Evolutionary conservation across 2,329 filamentous ascomycete species (phyloP), one percentile per base, ranked within the genome.

Genomic region (Talaromyces rugulosus): DNA sequence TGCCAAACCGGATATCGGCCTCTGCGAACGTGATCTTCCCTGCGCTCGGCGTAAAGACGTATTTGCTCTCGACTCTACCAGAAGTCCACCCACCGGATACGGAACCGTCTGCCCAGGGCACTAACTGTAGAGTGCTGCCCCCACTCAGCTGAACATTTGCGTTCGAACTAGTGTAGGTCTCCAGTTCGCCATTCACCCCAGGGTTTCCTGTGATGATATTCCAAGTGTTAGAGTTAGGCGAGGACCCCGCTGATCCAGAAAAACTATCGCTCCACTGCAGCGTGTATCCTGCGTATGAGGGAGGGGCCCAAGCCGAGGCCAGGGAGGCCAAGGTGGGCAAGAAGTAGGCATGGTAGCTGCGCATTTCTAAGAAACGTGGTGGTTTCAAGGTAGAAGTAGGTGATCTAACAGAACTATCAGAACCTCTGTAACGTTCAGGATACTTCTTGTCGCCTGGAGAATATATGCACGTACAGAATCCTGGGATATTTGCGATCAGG

Each of bases 21-120:
- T 62, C 60, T 28, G 60, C 60, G 23, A 62, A 23, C 1, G 60
- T 62, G 23, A 58, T 55, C 30, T 28, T 33, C 2, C 60, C 60
- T n/a, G 60, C 27, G 23, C 47, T 34, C 8, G 60, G 60, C 5
- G 60, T 62, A 28, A 62, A 62, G 36, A 52, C 36, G 36, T 62
- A 62, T 16, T 53, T 53, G n/a, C 60, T 62, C 56, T 62, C 60
- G 50, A 62, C 36, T 11, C 60, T 47, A 40, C 60, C 60, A 23
- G 60, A 62, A 23, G 60, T 62, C 60, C 60, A 62, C 28, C 60
- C 60, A 12, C 60, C 60, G 5, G 60, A 62, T 12, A 59, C 60
- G 31, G 60, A 50, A 23, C 56, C 47, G 30, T 62, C 60, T 18
- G 50, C 56, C 60, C 60, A 62, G 9, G 60, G 60, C 6, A 62